Percentiles rank a stretch among this genome's conserved stretches.
Evolutionary conservation across 345 rosid species (phyloP).

Genomic region (Excoecaria agallocha): DNA sequence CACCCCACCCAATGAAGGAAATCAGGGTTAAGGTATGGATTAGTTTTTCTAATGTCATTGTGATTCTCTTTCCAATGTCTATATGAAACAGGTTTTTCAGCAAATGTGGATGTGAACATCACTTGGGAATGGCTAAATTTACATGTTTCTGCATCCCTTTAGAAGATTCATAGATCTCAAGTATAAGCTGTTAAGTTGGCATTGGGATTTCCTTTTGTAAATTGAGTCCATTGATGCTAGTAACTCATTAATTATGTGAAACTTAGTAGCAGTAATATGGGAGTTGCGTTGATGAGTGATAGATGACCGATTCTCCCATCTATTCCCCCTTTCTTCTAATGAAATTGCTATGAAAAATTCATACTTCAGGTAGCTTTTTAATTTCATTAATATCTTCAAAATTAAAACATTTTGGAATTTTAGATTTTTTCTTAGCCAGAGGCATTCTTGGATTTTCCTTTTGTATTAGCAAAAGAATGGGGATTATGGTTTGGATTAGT

Average conservation of each 20-base stretch:
- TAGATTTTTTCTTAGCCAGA: neutral
- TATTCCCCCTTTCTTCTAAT: neutral
- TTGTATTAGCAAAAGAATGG: neutral
- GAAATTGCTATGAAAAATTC: neutral
- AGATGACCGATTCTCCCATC: neutral
- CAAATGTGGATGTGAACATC: neutral
- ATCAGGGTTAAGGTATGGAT: conserved; percentile 74
- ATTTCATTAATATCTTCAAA: neutral
- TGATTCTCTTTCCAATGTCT: neutral
- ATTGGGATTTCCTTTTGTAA: neutral
- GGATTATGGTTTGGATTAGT: neutral
- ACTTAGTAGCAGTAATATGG: neutral
- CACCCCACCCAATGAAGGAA: conserved; percentile 99
- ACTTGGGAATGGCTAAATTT: neutral
- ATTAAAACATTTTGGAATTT: neutral
- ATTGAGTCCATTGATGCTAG: neutral
- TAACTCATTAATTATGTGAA: neutral
- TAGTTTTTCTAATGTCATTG: no score
- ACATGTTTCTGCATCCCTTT: neutral
- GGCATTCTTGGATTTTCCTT: neutral
- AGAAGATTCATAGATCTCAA: neutral
- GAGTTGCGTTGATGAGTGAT: neutral
- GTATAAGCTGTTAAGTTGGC: neutral
- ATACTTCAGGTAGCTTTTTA: neutral
- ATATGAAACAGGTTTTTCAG: neutral